Base-by-base conservation (phyloP, 257 asterid species). In the Solanum sejunctum region DNA sequence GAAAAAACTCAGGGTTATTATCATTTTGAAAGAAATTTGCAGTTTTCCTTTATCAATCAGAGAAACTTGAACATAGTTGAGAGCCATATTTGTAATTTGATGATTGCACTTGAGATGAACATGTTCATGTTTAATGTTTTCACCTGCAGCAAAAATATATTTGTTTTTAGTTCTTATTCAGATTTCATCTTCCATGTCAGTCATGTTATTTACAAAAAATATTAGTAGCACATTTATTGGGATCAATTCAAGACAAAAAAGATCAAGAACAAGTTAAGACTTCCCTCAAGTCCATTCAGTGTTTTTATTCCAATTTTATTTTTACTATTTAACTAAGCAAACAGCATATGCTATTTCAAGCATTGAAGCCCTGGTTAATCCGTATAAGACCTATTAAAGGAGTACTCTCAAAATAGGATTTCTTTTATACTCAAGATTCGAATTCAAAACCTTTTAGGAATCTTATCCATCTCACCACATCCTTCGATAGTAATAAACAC, bases 41-140 rank as follows among this genome's bases (percentile, higher is more conserved):
- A 49, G 17, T 2, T 16, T 23, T 77, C 64, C 82, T 51, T 11
- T 16, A 26, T 77, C 49, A 8, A 51, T 3, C 3, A 26, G 47
- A 26, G 82, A 28, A 77, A 52, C 45, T 52, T 77, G 82, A 77
- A 51, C 43, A 51, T 77, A 15, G 82, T 52, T 15, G 64, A 77
- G 61, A 75, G 61, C 51, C 61, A 77, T 49, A 75, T 49, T 36
- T 36, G 39, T 36, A 36, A 36, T 36, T 23, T 49, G 82, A 73
- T 75, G 82, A 23, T 51, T 77, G 23, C 8, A 51, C 41, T 13
- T 77, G 49, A 77, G 45, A 1, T 77, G 64, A 77, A 77, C 26
- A 51, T 77, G 21, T 28, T 26, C 82, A 51, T 52, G 23, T 26
- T 26, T 77, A 23, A 49, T 52, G 23, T 26, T 23, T 77, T 52